Percentiles rank a stretch among this genome's conserved stretches.
These are phyloP conservation scores for Salvia splendens DNA, from an alignment of 257 asterid species.

Conservation along the genomic window DNA sequence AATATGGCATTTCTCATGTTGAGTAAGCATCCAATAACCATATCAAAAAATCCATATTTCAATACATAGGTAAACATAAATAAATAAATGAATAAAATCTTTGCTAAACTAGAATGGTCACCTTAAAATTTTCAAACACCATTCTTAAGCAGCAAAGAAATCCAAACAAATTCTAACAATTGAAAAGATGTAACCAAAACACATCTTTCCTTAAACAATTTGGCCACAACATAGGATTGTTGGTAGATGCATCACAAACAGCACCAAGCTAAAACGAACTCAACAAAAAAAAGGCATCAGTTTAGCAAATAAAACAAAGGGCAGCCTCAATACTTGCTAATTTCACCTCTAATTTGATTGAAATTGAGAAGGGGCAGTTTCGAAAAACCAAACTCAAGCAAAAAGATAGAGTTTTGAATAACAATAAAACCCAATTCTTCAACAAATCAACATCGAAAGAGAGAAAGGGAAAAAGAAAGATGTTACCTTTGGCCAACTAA, in stretches of 20 bases:
- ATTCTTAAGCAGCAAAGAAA: constrained; percentile 2
- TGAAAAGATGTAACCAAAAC: constrained; percentile 14
- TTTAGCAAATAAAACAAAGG: constrained; percentile 11
- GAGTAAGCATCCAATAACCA: no score
- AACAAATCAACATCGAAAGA: background rate
- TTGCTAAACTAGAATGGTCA: background rate
- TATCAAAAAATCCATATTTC: background rate
- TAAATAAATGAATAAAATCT: no score
- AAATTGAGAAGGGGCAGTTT: constrained; percentile 16
- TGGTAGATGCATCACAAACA: constrained; percentile 17
- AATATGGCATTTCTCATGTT: no score
- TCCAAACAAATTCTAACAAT: constrained; percentile 13
- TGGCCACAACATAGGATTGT: constrained; percentile 12
- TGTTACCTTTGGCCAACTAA: constrained; percentile 23
- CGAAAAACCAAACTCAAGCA: constrained; percentile 1
- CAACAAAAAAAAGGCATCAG: constrained; percentile 1
- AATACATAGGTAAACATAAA: background rate
- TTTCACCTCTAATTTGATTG: background rate
- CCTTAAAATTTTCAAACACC: background rate
- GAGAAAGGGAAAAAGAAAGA: background rate
- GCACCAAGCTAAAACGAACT: background rate
- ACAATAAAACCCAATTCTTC: background rate
- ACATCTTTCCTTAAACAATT: background rate
- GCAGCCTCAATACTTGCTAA: background rate
- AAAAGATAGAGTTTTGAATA: background rate